Conservation (phyloP, 2,329 filamentous ascomycete genomes). For the Nannizziopsis barbatae region DNA sequence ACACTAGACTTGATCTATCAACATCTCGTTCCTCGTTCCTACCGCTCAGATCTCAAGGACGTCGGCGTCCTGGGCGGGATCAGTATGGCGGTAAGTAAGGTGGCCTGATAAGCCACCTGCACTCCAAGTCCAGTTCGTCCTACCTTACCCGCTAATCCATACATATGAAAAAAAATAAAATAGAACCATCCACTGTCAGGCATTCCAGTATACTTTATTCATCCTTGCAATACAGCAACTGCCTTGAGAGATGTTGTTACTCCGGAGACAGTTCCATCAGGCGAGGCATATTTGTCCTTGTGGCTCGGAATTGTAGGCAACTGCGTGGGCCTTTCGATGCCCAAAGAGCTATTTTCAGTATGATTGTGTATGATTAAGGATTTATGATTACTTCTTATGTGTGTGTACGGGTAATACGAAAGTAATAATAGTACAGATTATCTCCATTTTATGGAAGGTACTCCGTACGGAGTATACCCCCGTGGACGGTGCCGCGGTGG, state of each 20-base stretch:
- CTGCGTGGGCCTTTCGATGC: conserved; percentile 67
- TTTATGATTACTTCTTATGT: too few relatives aligned
- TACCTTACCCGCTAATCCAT: background rate
- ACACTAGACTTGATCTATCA: conserved; percentile 60
- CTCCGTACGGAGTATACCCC: background rate
- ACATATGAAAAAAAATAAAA: background rate
- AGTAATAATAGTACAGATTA: too few relatives aligned
- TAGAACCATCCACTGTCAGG: conserved; percentile 75
- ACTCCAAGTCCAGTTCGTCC: background rate
- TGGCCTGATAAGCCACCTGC: too few relatives aligned
- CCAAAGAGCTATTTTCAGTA: conserved; percentile 49
- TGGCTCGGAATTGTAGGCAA: conserved; percentile 85
- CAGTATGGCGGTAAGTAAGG: conserved; percentile 58
- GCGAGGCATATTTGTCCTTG: conserved; percentile 62
- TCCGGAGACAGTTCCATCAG: conserved; percentile 23
- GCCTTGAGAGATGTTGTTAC: conserved; percentile 55
- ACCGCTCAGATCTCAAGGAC: conserved; percentile 49
- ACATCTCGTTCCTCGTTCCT: conserved; percentile 56
- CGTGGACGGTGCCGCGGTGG: background rate
- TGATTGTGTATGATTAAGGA: too few relatives aligned
- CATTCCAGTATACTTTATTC: conserved; percentile 74
- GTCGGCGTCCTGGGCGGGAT: conserved; percentile 60
- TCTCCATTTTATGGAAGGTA: too few relatives aligned
- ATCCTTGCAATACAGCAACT: conserved; percentile 80
- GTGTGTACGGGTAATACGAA: background rate